Evolutionary conservation across 2,329 filamentous ascomycete genomes (phyloP), one percentile per base, ranked within the genome.

Genomic region (Talaromyces marneffei): DNA sequence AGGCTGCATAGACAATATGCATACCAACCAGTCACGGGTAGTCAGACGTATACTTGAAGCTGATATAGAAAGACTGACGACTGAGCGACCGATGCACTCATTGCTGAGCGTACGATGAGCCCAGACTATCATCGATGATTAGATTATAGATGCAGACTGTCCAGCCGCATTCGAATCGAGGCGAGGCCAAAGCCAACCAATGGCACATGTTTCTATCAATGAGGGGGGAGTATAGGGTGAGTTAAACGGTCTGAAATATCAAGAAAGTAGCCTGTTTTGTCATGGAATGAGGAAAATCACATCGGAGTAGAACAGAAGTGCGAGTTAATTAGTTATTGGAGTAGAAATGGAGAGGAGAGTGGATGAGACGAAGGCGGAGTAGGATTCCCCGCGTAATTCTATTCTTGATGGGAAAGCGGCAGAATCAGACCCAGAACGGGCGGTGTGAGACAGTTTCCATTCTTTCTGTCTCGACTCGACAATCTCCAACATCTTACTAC

Each of bases 1-100:
- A 52, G 48, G 48, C 48, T 52, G 48, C 48, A 52, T 35, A 23
- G 27, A 52, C 46, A 52, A 27, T 52, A 29, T n/a, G 48, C n/a
- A 52, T 52, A 31, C 27, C 29, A 31, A 9, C 46, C 46, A 52
- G 27, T 52, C 12, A 52, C 46, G n/a, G 46, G 4, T 20, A 33
- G 29, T 3, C 10, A 33, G 48, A 33, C n/a, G 46, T 52, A 52
- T 52, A 52, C 29, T 23, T 35, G 48, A 52, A 33, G 48, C n/a
- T 52, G 48, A 33, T 52, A 52, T 52, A 29, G 46, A 46, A 14
- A 25, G 14, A n/a, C 44, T 29, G 29, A 16, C 44, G 27, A 35
- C 48, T 33, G 44, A n/a, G 25, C 44, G 23, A 27, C 40, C 12
- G 42, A 46, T 46, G 46, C 23, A 25, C 46, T 52, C 46, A 52